Evolutionary conservation across 2,329 filamentous ascomycete species (phyloP).

Genomic region (Penicillium sp.): DNA sequence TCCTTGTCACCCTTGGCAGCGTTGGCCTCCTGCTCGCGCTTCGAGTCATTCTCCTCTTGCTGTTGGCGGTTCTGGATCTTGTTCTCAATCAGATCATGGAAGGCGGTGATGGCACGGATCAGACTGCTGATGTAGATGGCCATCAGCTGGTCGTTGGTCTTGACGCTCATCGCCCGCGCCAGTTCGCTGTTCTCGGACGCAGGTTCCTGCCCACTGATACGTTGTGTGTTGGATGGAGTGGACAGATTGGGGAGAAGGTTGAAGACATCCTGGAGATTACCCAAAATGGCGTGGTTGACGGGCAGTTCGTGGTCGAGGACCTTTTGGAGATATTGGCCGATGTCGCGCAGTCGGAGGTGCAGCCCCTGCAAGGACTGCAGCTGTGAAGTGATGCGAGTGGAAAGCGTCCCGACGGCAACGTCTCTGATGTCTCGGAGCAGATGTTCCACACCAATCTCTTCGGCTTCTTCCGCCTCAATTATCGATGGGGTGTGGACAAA

Average conservation of each 20-base stretch:
- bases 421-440: constrained; percentile 96
- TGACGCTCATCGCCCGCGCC: constrained; percentile 94
- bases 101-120: constrained; percentile 95
- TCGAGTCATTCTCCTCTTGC: constrained; percentile 85
- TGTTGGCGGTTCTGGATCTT: constrained; percentile 99
- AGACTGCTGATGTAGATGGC: constrained; percentile 94
- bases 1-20: constrained; percentile 63
- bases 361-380: constrained; percentile 94
- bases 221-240: constrained; percentile 62
- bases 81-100: constrained; percentile 99
- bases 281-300: constrained; percentile 94
- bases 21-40: constrained; percentile 60
- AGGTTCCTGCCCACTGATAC: constrained; percentile 53
- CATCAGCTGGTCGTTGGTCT: constrained; percentile 99
- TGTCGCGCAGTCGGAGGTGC: constrained; percentile 89
- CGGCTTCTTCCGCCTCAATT: constrained; percentile 97
- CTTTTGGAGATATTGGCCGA: constrained; percentile 91
- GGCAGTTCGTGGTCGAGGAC: constrained; percentile 88
- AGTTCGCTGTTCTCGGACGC: constrained; percentile 70
- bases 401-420: constrained; percentile 92
- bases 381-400: constrained; percentile 94
- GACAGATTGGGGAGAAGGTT: constrained; percentile 95
- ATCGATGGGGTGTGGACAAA: constrained; percentile 98
- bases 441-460: constrained; percentile 98
- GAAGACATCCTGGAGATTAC: constrained; percentile 98